Evolutionary conservation across 495 filamentous ascomycete genomes (phyloP).

Genomic region (Collariella sp.): DNA sequence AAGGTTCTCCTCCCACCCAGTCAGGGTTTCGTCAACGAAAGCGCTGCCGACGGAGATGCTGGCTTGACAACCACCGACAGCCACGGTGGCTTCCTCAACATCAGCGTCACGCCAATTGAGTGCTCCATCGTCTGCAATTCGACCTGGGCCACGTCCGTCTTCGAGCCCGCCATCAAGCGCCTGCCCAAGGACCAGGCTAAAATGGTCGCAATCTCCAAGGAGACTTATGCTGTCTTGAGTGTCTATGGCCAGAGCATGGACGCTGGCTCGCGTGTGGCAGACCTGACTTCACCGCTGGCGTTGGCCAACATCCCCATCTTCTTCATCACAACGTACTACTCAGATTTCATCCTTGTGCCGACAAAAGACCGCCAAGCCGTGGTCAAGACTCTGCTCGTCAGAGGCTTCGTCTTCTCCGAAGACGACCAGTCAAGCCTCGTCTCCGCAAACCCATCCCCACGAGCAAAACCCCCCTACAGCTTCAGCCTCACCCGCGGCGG

Average conservation of each 20-base stretch:
- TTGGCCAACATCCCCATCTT: slow-evolving; percentile 92
- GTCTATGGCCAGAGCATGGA: slow-evolving; percentile 83
- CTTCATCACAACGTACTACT: slow-evolving; percentile 97
- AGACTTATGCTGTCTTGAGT: slow-evolving; percentile 80
- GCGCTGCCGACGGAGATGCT: slow-evolving; percentile 6
- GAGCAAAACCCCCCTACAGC: not conserved
- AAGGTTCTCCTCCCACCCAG: slow-evolving; percentile 66
- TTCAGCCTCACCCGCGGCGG: slow-evolving; percentile 34
- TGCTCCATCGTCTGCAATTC: slow-evolving; percentile 86
- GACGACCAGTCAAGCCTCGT: slow-evolving; percentile 63
- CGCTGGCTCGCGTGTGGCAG: slow-evolving; percentile 86
- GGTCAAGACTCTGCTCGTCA: slow-evolving; percentile 63
- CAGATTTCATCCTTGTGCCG: slow-evolving; percentile 92
- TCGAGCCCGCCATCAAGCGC: slow-evolving; percentile 56
- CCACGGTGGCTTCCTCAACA: slow-evolving; percentile 78
- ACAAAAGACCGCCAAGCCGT: slow-evolving; percentile 61
- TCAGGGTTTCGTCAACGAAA: slow-evolving; percentile 16
- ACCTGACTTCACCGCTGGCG: slow-evolving; percentile 83
- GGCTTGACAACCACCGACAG: slow-evolving; percentile 25
- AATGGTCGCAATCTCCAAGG: slow-evolving; percentile 62
- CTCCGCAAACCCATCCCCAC: slow-evolving; percentile 37
- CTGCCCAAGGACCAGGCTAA: slow-evolving; percentile 39
- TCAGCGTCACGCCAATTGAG: slow-evolving; percentile 86
- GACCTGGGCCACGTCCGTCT: slow-evolving; percentile 60
- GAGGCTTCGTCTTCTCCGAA: slow-evolving; percentile 69